Percentiles rank a stretch among this genome's conserved stretches.
phyloP scores from a whole-genome alignment of 768 basidiomycete species.

The Cantharellus anzutake region DNA sequence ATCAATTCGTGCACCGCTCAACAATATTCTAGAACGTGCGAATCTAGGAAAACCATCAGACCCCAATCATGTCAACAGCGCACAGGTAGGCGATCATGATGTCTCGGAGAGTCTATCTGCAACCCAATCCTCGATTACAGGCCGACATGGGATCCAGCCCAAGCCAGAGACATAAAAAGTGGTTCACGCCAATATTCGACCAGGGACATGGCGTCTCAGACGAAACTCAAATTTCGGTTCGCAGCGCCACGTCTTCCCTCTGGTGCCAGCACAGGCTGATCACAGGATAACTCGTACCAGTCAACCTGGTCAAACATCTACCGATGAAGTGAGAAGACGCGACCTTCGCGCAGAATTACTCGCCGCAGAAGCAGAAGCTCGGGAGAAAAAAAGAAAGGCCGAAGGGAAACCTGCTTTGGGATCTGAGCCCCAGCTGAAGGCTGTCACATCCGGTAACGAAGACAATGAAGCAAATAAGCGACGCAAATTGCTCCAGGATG shows the following conservation, averaged over 20 bases:
- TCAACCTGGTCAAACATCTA: constrained; percentile 79
- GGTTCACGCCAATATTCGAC: constrained; percentile 87
- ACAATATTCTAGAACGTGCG: no score
- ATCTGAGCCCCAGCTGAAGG: constrained; percentile 4
- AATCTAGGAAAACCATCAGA: neutral
- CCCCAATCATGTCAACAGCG: neutral
- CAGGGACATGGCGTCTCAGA: constrained; percentile 86
- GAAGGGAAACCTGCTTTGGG: constrained; percentile 33
- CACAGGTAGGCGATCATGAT: neutral
- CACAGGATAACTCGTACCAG: constrained; percentile 18
- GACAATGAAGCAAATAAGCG: constrained; percentile 60
- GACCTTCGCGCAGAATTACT: constrained; percentile 75
- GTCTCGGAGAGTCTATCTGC: neutral
- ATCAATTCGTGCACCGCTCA: no score
- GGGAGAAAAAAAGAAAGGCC: constrained; percentile 82
- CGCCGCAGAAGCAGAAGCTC: constrained; percentile 69
- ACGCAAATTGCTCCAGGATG: constrained; percentile 72
- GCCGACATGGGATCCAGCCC: constrained; percentile 95
- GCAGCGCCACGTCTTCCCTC: constrained; percentile 9
- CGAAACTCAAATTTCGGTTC: constrained; percentile 93
- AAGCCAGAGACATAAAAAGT: constrained; percentile 80
- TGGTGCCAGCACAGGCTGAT: neutral
- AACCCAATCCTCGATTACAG: constrained; percentile 23
- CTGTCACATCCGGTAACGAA: constrained; percentile 21
- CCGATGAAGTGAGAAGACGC: constrained; percentile 50